Evolutionary conservation across 306 rosid genomes (phyloP).

Genomic region (Benincasa hispida): DNA sequence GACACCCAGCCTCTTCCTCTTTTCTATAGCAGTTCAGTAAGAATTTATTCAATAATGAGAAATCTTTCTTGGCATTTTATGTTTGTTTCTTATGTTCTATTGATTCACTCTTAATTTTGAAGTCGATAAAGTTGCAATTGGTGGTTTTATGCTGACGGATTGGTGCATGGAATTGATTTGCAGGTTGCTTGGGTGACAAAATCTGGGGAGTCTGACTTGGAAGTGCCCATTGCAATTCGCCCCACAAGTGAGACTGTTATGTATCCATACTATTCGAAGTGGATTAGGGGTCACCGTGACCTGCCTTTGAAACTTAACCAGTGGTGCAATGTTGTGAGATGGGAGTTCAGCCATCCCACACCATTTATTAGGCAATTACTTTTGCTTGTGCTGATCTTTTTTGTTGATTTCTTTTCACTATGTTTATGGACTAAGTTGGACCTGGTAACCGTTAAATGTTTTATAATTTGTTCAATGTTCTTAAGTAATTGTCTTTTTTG

Average conservation of each 20-base stretch:
- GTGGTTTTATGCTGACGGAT: background rate
- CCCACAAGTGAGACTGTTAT: slow-evolving; percentile 99
- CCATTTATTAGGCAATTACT: slow-evolving; percentile 70
- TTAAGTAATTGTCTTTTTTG: background rate
- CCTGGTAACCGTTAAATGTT: background rate
- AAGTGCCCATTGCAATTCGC: slow-evolving; percentile 87
- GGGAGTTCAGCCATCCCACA: slow-evolving; percentile 99
- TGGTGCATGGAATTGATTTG: background rate
- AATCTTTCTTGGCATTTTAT: background rate
- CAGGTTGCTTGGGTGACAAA: slow-evolving; percentile 98
- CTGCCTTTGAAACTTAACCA: slow-evolving; percentile 89
- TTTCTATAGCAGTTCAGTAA: background rate
- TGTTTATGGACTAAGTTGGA: background rate
- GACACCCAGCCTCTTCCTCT: background rate
- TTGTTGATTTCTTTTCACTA: background rate
- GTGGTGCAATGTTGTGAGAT: slow-evolving; percentile 97
- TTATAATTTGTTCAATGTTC: background rate
- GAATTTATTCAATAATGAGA: background rate
- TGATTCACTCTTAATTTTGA: background rate
- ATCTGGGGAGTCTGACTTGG: slow-evolving; percentile 67
- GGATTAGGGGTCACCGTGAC: slow-evolving; percentile 99
- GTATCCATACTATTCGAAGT: slow-evolving; percentile 96
- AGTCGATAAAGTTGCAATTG: background rate
- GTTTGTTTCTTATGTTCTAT: background rate
- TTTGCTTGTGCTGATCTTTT: background rate